phyloP scores from a whole-genome alignment of 2,329 filamentous ascomycete species.

The Pseudogymnoascus sp. region DNA sequence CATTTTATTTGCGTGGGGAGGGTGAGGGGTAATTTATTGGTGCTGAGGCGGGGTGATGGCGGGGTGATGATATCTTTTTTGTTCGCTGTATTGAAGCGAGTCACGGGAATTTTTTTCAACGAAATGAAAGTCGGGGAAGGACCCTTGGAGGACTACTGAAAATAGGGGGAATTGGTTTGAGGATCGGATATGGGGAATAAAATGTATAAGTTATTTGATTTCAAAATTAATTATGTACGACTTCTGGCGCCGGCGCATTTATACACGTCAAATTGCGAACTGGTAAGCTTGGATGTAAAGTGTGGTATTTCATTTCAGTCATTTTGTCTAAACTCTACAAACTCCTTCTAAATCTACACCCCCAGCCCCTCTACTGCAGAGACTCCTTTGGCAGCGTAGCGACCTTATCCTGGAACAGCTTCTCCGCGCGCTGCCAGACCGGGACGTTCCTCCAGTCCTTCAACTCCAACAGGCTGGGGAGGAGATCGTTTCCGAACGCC shows the following conservation, averaged over 20 bases:
- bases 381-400: constrained; percentile 49
- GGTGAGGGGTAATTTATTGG: not conserved
- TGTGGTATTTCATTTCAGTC: not conserved
- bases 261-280: not conserved
- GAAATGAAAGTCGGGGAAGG: not conserved
- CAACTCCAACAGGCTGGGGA: constrained; percentile 69
- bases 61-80: not conserved
- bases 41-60: not conserved
- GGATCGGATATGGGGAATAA: not conserved
- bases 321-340: constrained; percentile 2
- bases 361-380: not conserved
- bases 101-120: not conserved
- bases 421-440: constrained; percentile 81
- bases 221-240: not conserved
- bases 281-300: not conserved
- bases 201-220: not conserved
- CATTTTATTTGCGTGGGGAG: constrained; percentile 4
- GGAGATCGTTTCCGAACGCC: constrained; percentile 68
- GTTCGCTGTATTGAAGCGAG: not conserved
- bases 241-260: not conserved
- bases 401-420: constrained; percentile 78
- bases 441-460: constrained; percentile 63
- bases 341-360: not conserved
- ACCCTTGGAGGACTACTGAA: not conserved
- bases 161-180: not conserved